A percentile compares a stretch with the other conserved stretches of the same genome.
Evolutionary conservation across 1,284 basidiomycete species (phyloP).

Genomic region (Vanrija humicola): DNA sequence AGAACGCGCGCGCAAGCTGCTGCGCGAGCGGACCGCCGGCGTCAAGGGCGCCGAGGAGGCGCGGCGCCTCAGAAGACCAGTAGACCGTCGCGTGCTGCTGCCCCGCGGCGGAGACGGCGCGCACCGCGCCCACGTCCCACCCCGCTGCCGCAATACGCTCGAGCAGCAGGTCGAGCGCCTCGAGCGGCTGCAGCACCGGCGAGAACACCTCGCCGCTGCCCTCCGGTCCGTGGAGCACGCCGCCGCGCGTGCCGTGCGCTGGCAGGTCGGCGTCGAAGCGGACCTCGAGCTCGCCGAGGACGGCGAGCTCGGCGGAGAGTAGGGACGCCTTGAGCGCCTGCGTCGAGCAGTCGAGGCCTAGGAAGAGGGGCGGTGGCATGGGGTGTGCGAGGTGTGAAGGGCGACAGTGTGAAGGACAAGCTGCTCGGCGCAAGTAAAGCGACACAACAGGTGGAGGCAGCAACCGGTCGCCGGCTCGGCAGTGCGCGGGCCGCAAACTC

Average conservation of each 20-base stretch:
- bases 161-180: constrained; percentile 75
- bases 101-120: constrained; percentile 39
- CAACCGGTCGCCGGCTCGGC: no score
- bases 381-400: background rate
- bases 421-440: background rate
- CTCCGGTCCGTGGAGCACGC: constrained; percentile 63
- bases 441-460: no score
- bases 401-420: background rate
- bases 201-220: constrained; percentile 68
- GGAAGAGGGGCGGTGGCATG: constrained; percentile 56
- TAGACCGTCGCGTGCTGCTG: constrained; percentile 86
- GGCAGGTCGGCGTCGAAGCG: constrained; percentile 78
- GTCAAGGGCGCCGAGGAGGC: constrained; percentile 58
- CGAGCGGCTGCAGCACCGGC: constrained; percentile 77
- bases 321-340: constrained; percentile 73
- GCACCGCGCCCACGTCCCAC: constrained; percentile 32
- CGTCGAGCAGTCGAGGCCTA: constrained; percentile 82
- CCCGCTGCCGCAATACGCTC: constrained; percentile 61
- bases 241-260: constrained; percentile 66
- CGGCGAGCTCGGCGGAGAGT: constrained; percentile 58
- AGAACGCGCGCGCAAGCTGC: constrained; percentile 59
- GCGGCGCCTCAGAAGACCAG: constrained; percentile 63
- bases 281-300: constrained; percentile 69
- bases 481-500: no score
- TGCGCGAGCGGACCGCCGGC: constrained; percentile 53